A percentile compares a stretch with the other conserved stretches of the same genome.
Conservation (phyloP, 1,284 basidiomycete genomes). For the Naganishia cerealis region DNA sequence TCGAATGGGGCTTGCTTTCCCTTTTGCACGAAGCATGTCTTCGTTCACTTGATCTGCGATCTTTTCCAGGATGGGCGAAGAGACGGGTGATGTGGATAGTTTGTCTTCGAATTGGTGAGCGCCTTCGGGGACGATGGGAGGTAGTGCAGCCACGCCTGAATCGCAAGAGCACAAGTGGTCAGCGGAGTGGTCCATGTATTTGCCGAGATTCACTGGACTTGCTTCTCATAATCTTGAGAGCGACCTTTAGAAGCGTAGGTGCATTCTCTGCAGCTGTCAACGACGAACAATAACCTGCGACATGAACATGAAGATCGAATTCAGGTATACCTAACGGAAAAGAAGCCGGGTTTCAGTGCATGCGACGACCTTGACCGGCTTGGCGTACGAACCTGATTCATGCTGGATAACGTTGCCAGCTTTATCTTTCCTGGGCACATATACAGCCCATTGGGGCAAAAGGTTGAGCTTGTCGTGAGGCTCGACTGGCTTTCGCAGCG, state of each 20-base stretch:
- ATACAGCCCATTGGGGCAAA: constrained; percentile 49
- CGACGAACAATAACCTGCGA: constrained; percentile 72
- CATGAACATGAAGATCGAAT: constrained; percentile 69
- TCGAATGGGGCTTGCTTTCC: constrained; percentile 1
- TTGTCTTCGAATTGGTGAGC: constrained; percentile 22
- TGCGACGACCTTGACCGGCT: not conserved
- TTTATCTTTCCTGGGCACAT: constrained; percentile 35
- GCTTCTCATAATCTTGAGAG: constrained; percentile 76
- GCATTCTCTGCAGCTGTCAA: constrained; percentile 64
- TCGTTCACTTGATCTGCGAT: constrained; percentile 21
- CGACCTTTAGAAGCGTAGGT: constrained; percentile 71
- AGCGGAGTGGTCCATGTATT: not conserved
- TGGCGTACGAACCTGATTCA: constrained; percentile 29
- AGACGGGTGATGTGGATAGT: constrained; percentile 15
- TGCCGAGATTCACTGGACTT: constrained; percentile 32
- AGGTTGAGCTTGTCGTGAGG: constrained; percentile 40
- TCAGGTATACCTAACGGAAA: constrained; percentile 32
- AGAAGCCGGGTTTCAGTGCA: not conserved
- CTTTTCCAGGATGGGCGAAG: constrained; percentile 16
- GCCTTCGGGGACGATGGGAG: constrained; percentile 55
- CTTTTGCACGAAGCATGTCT: constrained; percentile 9
- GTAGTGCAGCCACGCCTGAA: constrained; percentile 65
- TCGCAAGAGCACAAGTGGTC: constrained; percentile 4
- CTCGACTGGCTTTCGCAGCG: not conserved
- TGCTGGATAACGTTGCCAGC: constrained; percentile 16